Base-by-base conservation (phyloP, 1,284 basidiomycete genomes). In the Apiotrichum siamense region DNA sequence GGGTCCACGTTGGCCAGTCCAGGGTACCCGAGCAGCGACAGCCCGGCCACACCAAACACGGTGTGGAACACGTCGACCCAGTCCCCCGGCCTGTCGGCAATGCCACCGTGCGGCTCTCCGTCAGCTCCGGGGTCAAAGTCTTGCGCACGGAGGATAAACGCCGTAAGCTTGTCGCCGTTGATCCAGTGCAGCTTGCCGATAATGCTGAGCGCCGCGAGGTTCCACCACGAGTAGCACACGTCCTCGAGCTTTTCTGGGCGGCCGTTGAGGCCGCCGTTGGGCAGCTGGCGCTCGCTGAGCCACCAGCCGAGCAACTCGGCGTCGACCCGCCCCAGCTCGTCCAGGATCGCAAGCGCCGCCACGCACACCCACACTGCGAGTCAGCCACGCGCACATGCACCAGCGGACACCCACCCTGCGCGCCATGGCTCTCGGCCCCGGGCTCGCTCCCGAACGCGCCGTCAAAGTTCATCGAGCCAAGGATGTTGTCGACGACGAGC, bases 161-260 rank as follows among this genome's bases (percentile, higher is more conserved):
- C 60, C 4, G 69, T 64, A 12, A 97, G 77, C 70, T 88, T 91
- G n/a, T 85, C 80, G 0, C 83, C 78, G 68, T 97, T 86, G 64
- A 98, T 96, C 91, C 94, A 98, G 11, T 82, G 77, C 18, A 93
- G 71, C 64, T 86, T 88, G 40, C 84, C 81, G 33, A 98, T 74
- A 52, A 97, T 93, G 18, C 89, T 83, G 44, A 98, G 73, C 0
- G 88, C 79, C 1, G 93, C 92, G 3, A 98, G 80, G 6, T 94
- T 91, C 92, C 93, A 98, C 78, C 91, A 94, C 63, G 87, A 91
- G 75, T 98, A 98, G 76, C 96, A 98, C 61, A 93, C 93, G 67
- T 97, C 93, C 76, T 94, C 91, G n/a, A 97, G 78, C 76, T 98
- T 98, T 69, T 98, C 90, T 3, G 94, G 94, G 20, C 94, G 79